These are phyloP conservation scores for Lomentospora prolificans DNA, from an alignment of 2,329 filamentous ascomycete species.

Conservation along the genomic window DNA sequence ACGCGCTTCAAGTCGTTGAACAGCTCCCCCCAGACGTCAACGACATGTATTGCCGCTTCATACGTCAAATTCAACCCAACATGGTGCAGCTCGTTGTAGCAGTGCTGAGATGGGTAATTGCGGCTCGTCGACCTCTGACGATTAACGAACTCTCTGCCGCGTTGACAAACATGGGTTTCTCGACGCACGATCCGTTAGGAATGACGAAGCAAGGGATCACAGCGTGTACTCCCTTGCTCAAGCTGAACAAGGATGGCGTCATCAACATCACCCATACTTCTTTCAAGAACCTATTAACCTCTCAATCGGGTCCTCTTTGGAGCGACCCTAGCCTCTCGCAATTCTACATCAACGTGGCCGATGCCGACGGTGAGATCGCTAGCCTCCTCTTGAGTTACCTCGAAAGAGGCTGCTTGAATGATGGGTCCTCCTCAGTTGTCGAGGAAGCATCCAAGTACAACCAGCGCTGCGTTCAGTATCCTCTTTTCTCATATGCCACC, in stretches of 20 bases:
- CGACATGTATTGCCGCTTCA: constrained; percentile 3
- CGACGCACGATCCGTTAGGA: not conserved
- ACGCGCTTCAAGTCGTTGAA: constrained; percentile 13
- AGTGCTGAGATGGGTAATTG: not conserved
- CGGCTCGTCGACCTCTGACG: not conserved
- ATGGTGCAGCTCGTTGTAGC: not conserved
- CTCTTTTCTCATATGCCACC: not conserved
- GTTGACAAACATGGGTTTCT: not conserved
- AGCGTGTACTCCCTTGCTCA: not conserved
- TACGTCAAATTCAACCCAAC: not conserved
- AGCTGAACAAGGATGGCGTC: not conserved
- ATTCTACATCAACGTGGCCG: not conserved
- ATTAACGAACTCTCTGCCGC: not conserved
- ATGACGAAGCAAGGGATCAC: constrained; percentile 3
- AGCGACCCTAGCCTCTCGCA: not conserved
- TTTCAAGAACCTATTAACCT: not conserved
- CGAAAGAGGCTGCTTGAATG: not conserved
- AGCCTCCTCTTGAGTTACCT: not conserved
- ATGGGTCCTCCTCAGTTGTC: not conserved
- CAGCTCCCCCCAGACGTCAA: constrained; percentile 11
- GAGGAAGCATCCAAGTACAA: not conserved
- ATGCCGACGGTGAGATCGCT: constrained; percentile 1
- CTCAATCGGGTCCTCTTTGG: not conserved
- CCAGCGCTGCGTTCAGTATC: not conserved
- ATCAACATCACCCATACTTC: not conserved